Conservation (phyloP, 2,329 filamentous ascomycete genomes). For the Tolypocladium ovalisporum region DNA sequence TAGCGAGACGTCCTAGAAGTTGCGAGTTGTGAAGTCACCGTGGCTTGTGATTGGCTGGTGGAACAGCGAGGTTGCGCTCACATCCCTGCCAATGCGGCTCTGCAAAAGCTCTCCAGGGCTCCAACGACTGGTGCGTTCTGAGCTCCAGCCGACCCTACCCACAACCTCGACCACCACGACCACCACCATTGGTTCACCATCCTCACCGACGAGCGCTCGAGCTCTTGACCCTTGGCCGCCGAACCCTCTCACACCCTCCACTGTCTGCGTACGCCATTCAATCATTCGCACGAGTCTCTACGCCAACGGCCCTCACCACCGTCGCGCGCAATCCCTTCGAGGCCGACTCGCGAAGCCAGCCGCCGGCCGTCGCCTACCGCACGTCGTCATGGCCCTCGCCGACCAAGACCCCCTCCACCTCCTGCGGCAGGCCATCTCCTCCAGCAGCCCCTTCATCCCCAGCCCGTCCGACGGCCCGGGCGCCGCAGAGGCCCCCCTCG, state of each 20-base stretch:
- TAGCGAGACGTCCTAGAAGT: no score
- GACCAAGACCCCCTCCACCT: slow-evolving; percentile 71
- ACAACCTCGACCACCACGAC: not conserved
- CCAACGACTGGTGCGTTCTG: not conserved
- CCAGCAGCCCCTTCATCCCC: slow-evolving; percentile 58
- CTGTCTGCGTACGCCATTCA: not conserved
- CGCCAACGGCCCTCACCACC: not conserved
- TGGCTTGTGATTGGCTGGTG: not conserved
- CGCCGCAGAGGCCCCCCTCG: slow-evolving; percentile 52
- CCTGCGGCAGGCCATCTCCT: slow-evolving; percentile 72
- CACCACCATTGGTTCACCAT: not conserved
- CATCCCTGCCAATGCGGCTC: not conserved
- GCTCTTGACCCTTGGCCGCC: not conserved
- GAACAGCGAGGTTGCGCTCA: not conserved
- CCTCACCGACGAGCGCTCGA: not conserved
- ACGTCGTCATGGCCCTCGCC: slow-evolving; percentile 41
- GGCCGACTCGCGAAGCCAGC: not conserved
- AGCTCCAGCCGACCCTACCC: not conserved
- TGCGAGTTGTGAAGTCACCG: not conserved
- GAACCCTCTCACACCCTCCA: not conserved
- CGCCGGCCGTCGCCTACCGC: not conserved
- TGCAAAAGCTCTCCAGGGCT: not conserved
- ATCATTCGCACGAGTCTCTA: not conserved
- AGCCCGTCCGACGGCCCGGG: slow-evolving; percentile 58
- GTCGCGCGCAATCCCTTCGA: not conserved